Conservation (phyloP, 768 basidiomycete genomes). For the Hebeloma cylindrosporum region DNA sequence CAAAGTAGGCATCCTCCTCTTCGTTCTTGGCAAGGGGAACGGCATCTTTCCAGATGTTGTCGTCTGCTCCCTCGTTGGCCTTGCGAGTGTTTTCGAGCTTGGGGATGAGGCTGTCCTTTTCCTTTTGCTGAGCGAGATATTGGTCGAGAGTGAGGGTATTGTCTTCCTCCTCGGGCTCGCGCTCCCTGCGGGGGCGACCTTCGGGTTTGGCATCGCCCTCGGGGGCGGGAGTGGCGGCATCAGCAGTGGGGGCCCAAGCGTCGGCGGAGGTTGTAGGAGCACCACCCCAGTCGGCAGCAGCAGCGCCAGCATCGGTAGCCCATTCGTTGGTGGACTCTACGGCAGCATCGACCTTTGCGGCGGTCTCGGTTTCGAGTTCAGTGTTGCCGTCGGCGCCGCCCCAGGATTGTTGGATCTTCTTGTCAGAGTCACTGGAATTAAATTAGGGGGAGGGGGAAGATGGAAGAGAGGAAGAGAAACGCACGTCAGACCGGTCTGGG, state of each 20-base stretch:
- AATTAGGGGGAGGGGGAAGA: slow-evolving; percentile 12
- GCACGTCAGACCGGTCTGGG: slow-evolving; percentile 80
- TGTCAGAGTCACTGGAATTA: slow-evolving; percentile 85
- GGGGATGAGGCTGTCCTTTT: slow-evolving; percentile 59
- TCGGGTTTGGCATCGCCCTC: slow-evolving; percentile 38
- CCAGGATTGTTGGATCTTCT: slow-evolving; percentile 94
- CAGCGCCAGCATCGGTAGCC: slow-evolving; percentile 30
- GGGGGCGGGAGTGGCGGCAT: slow-evolving; percentile 37
- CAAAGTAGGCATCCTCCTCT: slow-evolving; percentile 79
- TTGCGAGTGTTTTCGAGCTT: slow-evolving; percentile 77
- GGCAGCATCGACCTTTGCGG: slow-evolving; percentile 69
- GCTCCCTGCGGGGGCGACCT: slow-evolving; percentile 46
- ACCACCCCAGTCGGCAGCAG: slow-evolving; percentile 36
- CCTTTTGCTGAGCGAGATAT: slow-evolving; percentile 82
- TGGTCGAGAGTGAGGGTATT: slow-evolving; percentile 93
- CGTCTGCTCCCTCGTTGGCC: slow-evolving; percentile 78
- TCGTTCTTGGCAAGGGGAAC: slow-evolving; percentile 65
- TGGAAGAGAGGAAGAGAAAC: slow-evolving; percentile 28
- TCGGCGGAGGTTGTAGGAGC: slow-evolving; percentile 43
- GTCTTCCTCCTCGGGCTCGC: slow-evolving; percentile 83
- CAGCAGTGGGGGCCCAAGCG: slow-evolving; percentile 38
- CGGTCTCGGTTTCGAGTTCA: slow-evolving; percentile 81
- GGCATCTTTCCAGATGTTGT: slow-evolving; percentile 71
- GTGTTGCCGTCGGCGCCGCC: slow-evolving; percentile 86
- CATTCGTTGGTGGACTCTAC: slow-evolving; percentile 51